Percentiles rank a stretch among this genome's conserved stretches.
phyloP scores from a whole-genome alignment of 345 rosid species.

The Boechera divaricarpa region DNA sequence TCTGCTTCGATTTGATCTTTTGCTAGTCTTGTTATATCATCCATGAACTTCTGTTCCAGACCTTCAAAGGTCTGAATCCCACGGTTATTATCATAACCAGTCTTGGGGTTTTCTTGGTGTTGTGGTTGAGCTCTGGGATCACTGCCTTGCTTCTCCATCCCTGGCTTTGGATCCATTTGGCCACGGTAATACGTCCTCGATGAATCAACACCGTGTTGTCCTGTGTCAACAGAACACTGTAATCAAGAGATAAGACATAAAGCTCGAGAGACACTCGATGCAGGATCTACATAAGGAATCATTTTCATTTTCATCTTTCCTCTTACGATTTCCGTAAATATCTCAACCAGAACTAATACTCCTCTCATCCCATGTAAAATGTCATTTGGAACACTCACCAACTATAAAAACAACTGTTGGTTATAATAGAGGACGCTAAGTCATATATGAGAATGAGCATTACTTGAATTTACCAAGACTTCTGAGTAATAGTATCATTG shows the following conservation, averaged over 20 bases:
- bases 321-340: neutral
- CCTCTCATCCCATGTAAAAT: slow-evolving; percentile 5
- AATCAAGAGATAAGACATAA: slow-evolving; percentile 23
- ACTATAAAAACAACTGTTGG: neutral
- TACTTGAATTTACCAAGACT: slow-evolving; percentile 17
- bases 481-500: neutral
- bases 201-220: slow-evolving; percentile 73
- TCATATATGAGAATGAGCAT: neutral
- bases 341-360: neutral
- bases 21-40: slow-evolving; percentile 67
- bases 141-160: slow-evolving; percentile 58
- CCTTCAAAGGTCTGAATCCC: slow-evolving; percentile 62
- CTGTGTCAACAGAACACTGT: slow-evolving; percentile 50
- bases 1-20: slow-evolving; percentile 81
- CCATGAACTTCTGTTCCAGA: slow-evolving; percentile 72
- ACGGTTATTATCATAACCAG: slow-evolving; percentile 58
- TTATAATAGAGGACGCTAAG: neutral
- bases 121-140: slow-evolving; percentile 62
- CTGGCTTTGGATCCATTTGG: slow-evolving; percentile 56
- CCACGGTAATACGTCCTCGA: slow-evolving; percentile 70
- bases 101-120: slow-evolving; percentile 58
- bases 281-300: slow-evolving; percentile 18
- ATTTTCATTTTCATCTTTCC: neutral
- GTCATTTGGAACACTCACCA: neutral
- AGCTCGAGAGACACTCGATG: slow-evolving; percentile 1